These are phyloP conservation scores for Arthrobotrys iridis DNA, from an alignment of 2,329 filamentous ascomycete species.

Conservation along the genomic window DNA sequence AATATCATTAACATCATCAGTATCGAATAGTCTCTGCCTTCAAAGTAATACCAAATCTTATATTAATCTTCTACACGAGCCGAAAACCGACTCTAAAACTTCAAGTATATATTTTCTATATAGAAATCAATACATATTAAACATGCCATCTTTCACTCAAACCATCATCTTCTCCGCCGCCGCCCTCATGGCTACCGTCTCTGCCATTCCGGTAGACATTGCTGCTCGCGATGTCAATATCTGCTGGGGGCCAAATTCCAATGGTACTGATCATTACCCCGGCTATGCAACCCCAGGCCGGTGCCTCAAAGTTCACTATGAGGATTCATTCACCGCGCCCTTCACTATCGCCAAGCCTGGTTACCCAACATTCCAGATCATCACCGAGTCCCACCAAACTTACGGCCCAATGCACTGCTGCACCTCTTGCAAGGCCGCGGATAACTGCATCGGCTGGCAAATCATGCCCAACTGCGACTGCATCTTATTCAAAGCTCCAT, in stretches of 20 bases:
- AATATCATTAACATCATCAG: slow-evolving; percentile 34
- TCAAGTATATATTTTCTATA: slow-evolving; percentile 1
- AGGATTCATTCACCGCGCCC: slow-evolving; percentile 33
- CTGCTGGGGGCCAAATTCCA: slow-evolving; percentile 37
- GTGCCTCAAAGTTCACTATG: slow-evolving; percentile 14
- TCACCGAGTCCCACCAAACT: slow-evolving; percentile 35
- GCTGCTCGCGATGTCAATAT: slow-evolving; percentile 24
- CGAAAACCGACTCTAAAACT: neutral
- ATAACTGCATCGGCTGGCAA: slow-evolving; percentile 42
- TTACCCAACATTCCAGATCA: neutral
- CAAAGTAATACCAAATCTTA: neutral
- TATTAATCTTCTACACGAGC: neutral
- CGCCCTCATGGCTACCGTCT: slow-evolving; percentile 18
- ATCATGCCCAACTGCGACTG: slow-evolving; percentile 39
- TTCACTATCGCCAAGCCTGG: slow-evolving; percentile 1
- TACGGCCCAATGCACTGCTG: slow-evolving; percentile 41
- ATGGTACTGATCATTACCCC: slow-evolving; percentile 17
- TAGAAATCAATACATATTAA: slow-evolving; percentile 13
- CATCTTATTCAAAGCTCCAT: slow-evolving; percentile 12
- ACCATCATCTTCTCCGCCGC: slow-evolving; percentile 24
- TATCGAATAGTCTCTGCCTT: slow-evolving; percentile 1
- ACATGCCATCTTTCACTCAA: slow-evolving; percentile 47
- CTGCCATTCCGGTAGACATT: slow-evolving; percentile 19
- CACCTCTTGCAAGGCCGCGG: slow-evolving; percentile 24
- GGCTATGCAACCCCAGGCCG: slow-evolving; percentile 6